Evolutionary conservation across 2,329 filamentous ascomycete species (phyloP).

Genomic region (Pseudogymnoascus pannorum): DNA sequence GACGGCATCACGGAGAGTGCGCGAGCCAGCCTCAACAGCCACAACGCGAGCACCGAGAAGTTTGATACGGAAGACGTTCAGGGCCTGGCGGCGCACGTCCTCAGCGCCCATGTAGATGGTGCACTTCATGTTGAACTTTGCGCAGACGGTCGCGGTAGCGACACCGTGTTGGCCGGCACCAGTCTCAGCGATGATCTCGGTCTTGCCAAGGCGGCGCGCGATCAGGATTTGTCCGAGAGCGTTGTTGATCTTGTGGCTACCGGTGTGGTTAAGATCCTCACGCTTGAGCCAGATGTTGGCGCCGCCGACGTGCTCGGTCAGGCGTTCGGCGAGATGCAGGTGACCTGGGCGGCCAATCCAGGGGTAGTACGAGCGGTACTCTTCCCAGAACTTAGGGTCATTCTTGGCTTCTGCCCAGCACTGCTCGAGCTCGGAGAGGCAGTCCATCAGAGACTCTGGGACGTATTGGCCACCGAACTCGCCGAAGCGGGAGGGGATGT

Average conservation of each 20-base stretch:
- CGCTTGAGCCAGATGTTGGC: slow-evolving; percentile 97
- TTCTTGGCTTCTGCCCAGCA: slow-evolving; percentile 84
- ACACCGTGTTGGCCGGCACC: slow-evolving; percentile 97
- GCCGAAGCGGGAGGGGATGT: slow-evolving; percentile 80
- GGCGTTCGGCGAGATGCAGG: slow-evolving; percentile 77
- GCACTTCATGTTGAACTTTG: slow-evolving; percentile 97
- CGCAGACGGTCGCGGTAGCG: slow-evolving; percentile 92
- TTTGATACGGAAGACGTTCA: slow-evolving; percentile 98
- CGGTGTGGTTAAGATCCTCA: slow-evolving; percentile 95
- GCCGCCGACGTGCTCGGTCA: slow-evolving; percentile 83
- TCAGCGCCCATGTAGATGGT: slow-evolving; percentile 98
- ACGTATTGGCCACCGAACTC: slow-evolving; percentile 97
- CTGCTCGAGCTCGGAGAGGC: slow-evolving; percentile 78
- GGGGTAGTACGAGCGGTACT: slow-evolving; percentile 90
- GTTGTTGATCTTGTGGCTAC: slow-evolving; percentile 99
- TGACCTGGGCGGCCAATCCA: slow-evolving; percentile 96
- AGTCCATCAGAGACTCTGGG: slow-evolving; percentile 96
- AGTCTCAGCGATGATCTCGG: slow-evolving; percentile 94
- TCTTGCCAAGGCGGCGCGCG: slow-evolving; percentile 82
- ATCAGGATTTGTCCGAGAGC: slow-evolving; percentile 88
- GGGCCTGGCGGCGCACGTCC: slow-evolving; percentile 88
- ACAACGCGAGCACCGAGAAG: slow-evolving; percentile 88
- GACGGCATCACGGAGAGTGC: slow-evolving; percentile 78
- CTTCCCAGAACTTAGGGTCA: slow-evolving; percentile 91
- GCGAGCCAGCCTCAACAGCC: slow-evolving; percentile 83